These are phyloP conservation scores for Stemphylium lycopersici DNA, from an alignment of 2,329 filamentous ascomycete genomes.

Conservation along the genomic window DNA sequence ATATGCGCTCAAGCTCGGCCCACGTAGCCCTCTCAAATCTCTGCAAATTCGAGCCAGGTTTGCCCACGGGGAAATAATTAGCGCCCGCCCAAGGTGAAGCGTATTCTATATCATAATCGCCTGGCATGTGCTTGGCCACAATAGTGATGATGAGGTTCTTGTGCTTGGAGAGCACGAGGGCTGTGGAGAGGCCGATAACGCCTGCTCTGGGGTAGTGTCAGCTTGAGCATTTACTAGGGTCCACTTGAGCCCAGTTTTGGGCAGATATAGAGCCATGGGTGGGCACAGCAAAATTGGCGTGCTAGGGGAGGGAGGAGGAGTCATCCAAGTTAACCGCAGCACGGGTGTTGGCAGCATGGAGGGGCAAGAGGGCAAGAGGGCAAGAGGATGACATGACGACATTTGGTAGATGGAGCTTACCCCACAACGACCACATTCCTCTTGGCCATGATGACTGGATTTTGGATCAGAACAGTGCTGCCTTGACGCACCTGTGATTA, in stretches of 20 bases:
- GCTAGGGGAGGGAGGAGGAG: too few relatives aligned
- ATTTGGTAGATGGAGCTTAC: constrained; percentile 39
- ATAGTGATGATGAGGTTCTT: constrained; percentile 68
- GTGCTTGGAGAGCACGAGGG: constrained; percentile 65
- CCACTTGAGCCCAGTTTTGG: neutral
- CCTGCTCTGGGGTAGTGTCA: constrained; percentile 59
- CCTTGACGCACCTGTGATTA: constrained; percentile 13
- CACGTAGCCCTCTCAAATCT: constrained; percentile 54
- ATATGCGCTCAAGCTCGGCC: constrained; percentile 52
- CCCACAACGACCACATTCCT: constrained; percentile 57
- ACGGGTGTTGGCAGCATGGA: neutral
- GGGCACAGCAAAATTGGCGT: too few relatives aligned
- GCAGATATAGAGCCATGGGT: too few relatives aligned
- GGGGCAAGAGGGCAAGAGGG: neutral
- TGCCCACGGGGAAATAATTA: constrained; percentile 67
- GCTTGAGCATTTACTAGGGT: constrained; percentile 1
- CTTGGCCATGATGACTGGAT: constrained; percentile 15
- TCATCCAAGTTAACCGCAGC: too few relatives aligned
- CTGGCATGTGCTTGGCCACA: constrained; percentile 87
- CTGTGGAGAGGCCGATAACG: constrained; percentile 70
- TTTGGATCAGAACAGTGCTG: constrained; percentile 11
- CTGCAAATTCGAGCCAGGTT: constrained; percentile 48
- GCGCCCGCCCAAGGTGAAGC: constrained; percentile 90
- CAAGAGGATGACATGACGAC: neutral
- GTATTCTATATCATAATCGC: constrained; percentile 90